These are phyloP conservation scores for Candida odintsovae DNA, from an alignment of 805 yeast genomes.

Conservation along the genomic window DNA sequence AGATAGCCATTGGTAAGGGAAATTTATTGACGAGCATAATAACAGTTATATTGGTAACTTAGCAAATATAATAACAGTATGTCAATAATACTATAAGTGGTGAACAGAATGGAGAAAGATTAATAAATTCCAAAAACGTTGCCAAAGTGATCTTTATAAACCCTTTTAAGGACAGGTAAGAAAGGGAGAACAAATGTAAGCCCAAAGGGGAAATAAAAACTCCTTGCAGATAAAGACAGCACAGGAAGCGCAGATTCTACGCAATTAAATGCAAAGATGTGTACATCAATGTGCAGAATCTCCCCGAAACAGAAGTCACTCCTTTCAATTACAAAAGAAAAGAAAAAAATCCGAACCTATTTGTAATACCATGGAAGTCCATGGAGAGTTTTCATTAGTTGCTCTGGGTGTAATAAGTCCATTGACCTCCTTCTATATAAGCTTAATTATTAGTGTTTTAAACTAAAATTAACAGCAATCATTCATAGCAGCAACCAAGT, in stretches of 20 bases:
- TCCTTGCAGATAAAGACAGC: not conserved
- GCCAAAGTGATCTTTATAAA: not conserved
- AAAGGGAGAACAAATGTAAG: not conserved
- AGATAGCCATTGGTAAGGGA: conserved; percentile 10
- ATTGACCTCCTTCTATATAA: too few relatives aligned
- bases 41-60: not conserved
- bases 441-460: too few relatives aligned
- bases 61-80: not conserved
- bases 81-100: not conserved
- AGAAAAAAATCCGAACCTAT: too few relatives aligned
- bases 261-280: not conserved
- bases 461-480: too few relatives aligned
- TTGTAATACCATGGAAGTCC: too few relatives aligned
- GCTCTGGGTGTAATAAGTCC: too few relatives aligned
- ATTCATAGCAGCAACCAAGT: too few relatives aligned
- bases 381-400: too few relatives aligned
- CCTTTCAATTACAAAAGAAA: too few relatives aligned
- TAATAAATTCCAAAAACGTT: not conserved
- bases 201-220: not conserved
- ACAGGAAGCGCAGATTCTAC: not conserved
- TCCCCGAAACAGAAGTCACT: not conserved
- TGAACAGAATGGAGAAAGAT: not conserved
- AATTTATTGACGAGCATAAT: conserved; percentile 17
- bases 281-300: not conserved
- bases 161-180: not conserved